Percentiles rank a stretch among this genome's conserved stretches.
Evolutionary conservation across 495 filamentous ascomycete genomes (phyloP).

Genomic region (Tuber umbilicatum): DNA sequence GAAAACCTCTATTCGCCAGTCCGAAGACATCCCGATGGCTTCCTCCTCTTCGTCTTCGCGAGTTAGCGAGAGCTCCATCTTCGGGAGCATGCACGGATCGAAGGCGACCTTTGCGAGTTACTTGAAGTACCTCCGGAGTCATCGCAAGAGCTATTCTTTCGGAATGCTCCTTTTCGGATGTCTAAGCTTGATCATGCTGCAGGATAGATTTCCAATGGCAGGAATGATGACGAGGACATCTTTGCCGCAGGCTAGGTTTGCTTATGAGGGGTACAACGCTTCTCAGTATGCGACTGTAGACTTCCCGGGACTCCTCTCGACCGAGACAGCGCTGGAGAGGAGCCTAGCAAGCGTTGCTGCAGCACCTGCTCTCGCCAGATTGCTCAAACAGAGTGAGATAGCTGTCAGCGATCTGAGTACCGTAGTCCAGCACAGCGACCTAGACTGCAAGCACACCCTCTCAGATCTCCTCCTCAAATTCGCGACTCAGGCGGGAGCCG

Average conservation of each 20-base stretch:
- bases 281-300: constrained; percentile 19
- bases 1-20: neutral
- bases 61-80: neutral
- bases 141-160: neutral
- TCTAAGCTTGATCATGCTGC: neutral
- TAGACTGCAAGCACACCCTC: constrained; percentile 33
- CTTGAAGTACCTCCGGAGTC: neutral
- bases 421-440: constrained; percentile 34
- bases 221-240: neutral
- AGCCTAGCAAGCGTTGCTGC: constrained; percentile 31
- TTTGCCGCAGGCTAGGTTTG: neutral
- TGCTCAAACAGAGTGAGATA: constrained; percentile 40
- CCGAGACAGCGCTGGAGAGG: constrained; percentile 38
- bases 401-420: constrained; percentile 37
- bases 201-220: neutral
- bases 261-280: constrained; percentile 1
- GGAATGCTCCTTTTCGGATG: neutral
- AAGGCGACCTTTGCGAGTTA: neutral
- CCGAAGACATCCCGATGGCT: neutral
- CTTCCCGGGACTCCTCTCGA: constrained; percentile 40
- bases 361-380: constrained; percentile 30
- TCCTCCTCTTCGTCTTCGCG: neutral
- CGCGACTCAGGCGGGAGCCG: constrained; percentile 27
- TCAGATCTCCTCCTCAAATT: constrained; percentile 30
- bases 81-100: neutral